phyloP scores from a whole-genome alignment of 2,329 filamentous ascomycete genomes.

The Dothiorella sarmentorum region DNA sequence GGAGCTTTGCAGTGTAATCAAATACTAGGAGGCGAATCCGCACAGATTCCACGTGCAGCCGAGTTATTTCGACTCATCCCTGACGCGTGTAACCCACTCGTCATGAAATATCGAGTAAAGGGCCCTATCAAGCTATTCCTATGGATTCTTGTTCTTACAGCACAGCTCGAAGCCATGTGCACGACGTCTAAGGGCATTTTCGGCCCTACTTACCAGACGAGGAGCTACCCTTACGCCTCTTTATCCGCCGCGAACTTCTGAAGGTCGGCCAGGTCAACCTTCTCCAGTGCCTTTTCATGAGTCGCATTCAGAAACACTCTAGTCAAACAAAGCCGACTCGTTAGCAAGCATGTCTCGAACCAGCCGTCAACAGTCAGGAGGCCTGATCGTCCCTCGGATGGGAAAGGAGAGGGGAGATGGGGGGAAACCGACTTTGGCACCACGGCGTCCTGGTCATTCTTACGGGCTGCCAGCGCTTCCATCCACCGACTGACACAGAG shows the following conservation, averaged over 20 bases:
- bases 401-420: too few species aligned
- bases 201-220: background rate
- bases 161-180: background rate
- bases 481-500: constrained; percentile 59
- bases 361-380: background rate
- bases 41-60: too few species aligned
- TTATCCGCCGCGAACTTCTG: constrained; percentile 48
- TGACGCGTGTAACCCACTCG: background rate
- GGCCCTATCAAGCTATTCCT: background rate
- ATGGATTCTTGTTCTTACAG: background rate
- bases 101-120: background rate
- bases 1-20: background rate
- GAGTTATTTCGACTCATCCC: too few species aligned
- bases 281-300: constrained; percentile 50
- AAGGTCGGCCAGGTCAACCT: constrained; percentile 48
- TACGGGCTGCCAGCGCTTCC: constrained; percentile 56
- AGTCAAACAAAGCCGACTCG: constrained; percentile 13
- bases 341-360: background rate
- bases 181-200: background rate
- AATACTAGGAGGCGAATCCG: background rate
- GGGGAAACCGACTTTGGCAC: constrained; percentile 40
- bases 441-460: constrained; percentile 44
- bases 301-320: constrained; percentile 51
- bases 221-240: constrained; percentile 23
- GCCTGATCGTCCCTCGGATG: too few species aligned